Evolutionary conservation across 805 yeast genomes (phyloP), one percentile per base, ranked within the genome.

Genomic region (Danielozyma ontarioensis): DNA sequence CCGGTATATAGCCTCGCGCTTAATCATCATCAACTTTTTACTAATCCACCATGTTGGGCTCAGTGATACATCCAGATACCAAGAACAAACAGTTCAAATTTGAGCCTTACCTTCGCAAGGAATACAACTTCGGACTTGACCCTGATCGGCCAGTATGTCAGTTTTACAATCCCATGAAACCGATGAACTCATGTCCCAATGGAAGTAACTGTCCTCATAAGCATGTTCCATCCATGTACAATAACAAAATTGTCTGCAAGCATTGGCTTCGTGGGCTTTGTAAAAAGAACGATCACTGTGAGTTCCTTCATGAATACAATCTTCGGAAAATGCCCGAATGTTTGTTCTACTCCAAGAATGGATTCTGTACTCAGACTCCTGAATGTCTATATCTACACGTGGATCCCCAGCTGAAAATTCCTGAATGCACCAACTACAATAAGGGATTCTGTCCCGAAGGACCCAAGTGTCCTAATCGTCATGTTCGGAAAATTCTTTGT

Each of bases 251-350:
- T 34, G 98, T 93, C 4, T 93, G 98, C 57, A 90, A 93, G 69
- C 97, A 93, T 66, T 93, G 98, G 99, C 74, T 93, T 23, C 75
- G 97, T 44, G 99, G 99, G 0, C 72, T 93, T 23, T 93, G 99
- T 62, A 93, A 93, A 62, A 90, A 90, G 67, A 95, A 94, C 32
- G 95, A 88, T 46, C 86, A 85, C 45, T 93, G 99, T 59, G 99
- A 93, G 64, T 93, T 86, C 50, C 62, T 93, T 28, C 99, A 93
- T 59, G 99, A 93, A 55, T 89, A 89, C 53, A 90, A 93, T 52
- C 63, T 93, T 47, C 71, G 95, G 39, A 87, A 85, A 59, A 90
- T 93, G 95, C 97, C 97, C 3, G 98, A 93, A 57, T 93, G 99
- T 57, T 74, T 87, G 16, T 85, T 86, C 57, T 90, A 76, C 57